These are phyloP conservation scores for Dioscorea dumetorum DNA, from an alignment of 106 monocot species.

Conservation along the genomic window DNA sequence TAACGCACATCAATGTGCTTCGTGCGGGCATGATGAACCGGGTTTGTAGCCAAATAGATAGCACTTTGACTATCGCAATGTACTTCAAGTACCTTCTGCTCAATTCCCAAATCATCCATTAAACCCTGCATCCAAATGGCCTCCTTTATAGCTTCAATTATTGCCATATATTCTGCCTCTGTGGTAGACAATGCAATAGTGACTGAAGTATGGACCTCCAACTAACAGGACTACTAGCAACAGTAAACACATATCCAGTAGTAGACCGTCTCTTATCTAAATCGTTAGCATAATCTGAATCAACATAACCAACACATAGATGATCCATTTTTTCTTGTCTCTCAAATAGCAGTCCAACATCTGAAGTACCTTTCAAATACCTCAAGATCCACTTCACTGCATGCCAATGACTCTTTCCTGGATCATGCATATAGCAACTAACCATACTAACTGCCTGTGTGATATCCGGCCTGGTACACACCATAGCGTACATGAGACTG, in stretches of 20 bases:
- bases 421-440: neutral
- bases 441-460: neutral
- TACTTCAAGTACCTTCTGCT: neutral
- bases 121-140: neutral
- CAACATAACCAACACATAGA: neutral
- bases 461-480: neutral
- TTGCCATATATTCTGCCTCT: neutral
- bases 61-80: conserved; percentile 1
- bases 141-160: neutral
- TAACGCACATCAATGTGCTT: neutral
- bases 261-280: neutral
- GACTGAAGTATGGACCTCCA: neutral
- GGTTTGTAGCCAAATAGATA: neutral
- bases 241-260: neutral
- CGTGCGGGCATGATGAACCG: neutral
- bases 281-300: neutral
- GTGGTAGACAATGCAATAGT: neutral
- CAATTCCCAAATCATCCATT: neutral
- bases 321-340: neutral
- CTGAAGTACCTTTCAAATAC: neutral
- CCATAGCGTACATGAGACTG: neutral
- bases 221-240: neutral
- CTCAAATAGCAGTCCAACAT: neutral
- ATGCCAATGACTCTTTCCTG: neutral
- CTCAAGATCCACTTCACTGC: neutral